Base-by-base conservation (phyloP, 78 protist genomes). In the Capsaspora owczarzaki region DNA sequence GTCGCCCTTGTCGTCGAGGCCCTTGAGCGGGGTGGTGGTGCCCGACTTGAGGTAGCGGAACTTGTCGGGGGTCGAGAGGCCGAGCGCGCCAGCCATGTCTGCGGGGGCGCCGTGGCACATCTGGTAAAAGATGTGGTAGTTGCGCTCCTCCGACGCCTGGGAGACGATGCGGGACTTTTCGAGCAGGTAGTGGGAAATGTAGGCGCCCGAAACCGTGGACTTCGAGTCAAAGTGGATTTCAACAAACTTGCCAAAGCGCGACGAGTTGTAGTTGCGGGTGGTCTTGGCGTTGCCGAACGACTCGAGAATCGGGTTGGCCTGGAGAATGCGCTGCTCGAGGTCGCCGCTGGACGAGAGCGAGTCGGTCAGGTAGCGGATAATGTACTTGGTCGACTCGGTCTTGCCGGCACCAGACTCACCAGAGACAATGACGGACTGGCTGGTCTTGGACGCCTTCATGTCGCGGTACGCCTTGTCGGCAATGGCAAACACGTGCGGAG, bases 221-320 rank as follows among this genome's bases (percentile, higher is more conserved):
- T 81, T 84, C 72, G 66, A 41, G 80, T 91, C 87, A 63, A 91
- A 91, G 76, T 83, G 91, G 66, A 91, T 63, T 63, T 91, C 91
- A 29, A 87, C 81, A 29, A 83, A 87, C 78, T 87, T 87, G 69
- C 91, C 93, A 40, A 94, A 96, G 61, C 98, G 92, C 8, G 91
- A 82, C 1, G 95, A 90, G 87, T 96, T 96, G 82, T 93, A 83
- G 90, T 96, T 96, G 61, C 94, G 83, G 33, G 81, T 33, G 16
- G 98, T 95, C 83, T 88, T 91, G 63, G 98, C 97, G 77, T 95
- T 95, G n/a, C 98, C 98, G 56, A 95, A 95, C 40, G 96, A 93
- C 78, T 95, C 98, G 49, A 95, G 81, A 37, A 95, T 20, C 23
- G 96, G 96, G 85, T 95, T 92, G n/a, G 89, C 69, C 19, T 5